Percentiles rank a stretch among this genome's conserved stretches.
Evolutionary conservation across 306 rosid species (phyloP).

Genomic region (Abrus pulchellus): DNA sequence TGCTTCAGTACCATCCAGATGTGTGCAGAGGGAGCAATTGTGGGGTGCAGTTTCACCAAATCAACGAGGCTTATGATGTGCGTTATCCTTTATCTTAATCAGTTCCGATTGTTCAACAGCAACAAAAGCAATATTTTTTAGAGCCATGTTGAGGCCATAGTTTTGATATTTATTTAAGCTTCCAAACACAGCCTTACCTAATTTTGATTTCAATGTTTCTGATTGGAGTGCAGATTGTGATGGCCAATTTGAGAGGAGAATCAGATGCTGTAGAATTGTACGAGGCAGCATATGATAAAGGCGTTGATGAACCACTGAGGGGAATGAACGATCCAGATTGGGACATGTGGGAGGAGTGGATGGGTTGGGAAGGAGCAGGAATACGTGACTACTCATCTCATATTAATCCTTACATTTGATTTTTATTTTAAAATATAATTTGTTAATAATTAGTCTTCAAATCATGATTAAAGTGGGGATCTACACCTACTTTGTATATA

Average conservation of each 20-base stretch:
- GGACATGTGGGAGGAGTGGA: conserved; percentile 97
- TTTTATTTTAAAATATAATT: background rate
- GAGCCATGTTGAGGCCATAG: background rate
- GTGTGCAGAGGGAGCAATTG: conserved; percentile 86
- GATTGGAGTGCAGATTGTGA: conserved; percentile 61
- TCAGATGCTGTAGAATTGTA: conserved; percentile 37
- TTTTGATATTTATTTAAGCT: background rate
- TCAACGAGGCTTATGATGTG: conserved; percentile 96
- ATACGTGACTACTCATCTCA: conserved; percentile 87
- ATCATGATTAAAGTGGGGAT: conserved; percentile 21
- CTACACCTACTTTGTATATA: conserved; percentile 38
- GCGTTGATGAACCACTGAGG: conserved; percentile 61
- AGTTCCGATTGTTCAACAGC: background rate
- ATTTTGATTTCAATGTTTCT: background rate
- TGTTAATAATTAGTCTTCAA: background rate
- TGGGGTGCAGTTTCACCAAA: conserved; percentile 79
- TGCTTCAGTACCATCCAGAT: conserved; percentile 90
- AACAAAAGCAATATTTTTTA: conserved; percentile 3
- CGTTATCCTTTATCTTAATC: background rate
- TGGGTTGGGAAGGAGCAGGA: conserved; percentile 99
- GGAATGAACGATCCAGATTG: conserved; percentile 75
- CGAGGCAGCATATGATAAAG: conserved; percentile 51
- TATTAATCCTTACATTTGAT: conserved; percentile 78
- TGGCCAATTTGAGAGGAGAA: conserved; percentile 74
- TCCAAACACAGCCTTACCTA: background rate